A percentile compares a stretch with the other conserved stretches of the same genome.
These are phyloP conservation scores for Sphaerulina vaccinii DNA, from an alignment of 2,329 filamentous ascomycete species.

Conservation along the genomic window DNA sequence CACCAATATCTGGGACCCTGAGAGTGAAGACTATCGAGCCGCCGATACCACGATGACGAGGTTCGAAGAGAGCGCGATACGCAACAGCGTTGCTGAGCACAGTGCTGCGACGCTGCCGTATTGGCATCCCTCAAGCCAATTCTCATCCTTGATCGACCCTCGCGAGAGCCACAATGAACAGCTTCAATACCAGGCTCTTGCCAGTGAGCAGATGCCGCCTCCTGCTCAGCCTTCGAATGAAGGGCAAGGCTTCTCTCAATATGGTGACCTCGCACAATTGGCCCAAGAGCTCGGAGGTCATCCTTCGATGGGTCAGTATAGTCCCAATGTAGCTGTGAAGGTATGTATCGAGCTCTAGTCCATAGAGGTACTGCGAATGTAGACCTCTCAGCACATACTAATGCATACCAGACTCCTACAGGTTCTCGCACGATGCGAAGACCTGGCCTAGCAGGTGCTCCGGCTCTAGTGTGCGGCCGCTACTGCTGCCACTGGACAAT, in stretches of 20 bases:
- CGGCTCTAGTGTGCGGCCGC: constrained; percentile 29
- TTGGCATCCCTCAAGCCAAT: constrained; percentile 28
- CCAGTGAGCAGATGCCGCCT: constrained; percentile 12
- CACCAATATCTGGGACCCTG: neutral
- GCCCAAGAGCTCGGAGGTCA: constrained; percentile 5
- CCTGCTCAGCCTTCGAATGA: neutral
- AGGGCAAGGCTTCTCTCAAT: neutral
- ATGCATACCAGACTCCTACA: constrained; percentile 20
- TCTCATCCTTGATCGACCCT: constrained; percentile 27
- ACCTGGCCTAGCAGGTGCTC: constrained; percentile 30
- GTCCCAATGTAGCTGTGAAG: constrained; percentile 18
- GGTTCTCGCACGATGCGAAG: constrained; percentile 23
- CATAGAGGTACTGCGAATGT: neutral
- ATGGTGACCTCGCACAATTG: constrained; percentile 5
- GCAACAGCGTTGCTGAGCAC: constrained; percentile 22
- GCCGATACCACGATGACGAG: constrained; percentile 19
- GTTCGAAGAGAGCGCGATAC: constrained; percentile 28
- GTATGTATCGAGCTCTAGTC: neutral
- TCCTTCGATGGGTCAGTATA: constrained; percentile 8
- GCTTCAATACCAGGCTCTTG: constrained; percentile 7
- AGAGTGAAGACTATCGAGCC: neutral
- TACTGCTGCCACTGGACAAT: constrained; percentile 34
- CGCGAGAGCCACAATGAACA: constrained; percentile 13
- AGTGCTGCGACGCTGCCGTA: constrained; percentile 24
- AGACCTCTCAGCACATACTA: neutral